Evolutionary conservation across 768 basidiomycete genomes (phyloP).

Genomic region (Hygrophorus pudorinus): DNA sequence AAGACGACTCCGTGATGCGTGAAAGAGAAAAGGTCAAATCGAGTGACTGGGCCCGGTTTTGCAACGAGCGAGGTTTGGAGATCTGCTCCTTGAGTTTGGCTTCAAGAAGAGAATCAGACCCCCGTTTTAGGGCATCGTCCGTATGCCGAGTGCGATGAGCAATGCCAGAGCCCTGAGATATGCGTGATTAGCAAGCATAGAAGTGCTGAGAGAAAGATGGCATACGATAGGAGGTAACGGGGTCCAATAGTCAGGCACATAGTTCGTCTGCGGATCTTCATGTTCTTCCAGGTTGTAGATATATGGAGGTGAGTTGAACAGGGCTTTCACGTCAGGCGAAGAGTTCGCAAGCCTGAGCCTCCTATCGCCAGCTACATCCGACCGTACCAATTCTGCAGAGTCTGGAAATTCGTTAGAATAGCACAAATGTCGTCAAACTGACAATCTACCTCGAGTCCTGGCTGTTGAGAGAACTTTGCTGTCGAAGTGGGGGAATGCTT

Average conservation of each 20-base stretch:
- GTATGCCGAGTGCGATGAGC: constrained; percentile 56
- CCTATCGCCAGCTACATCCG: constrained; percentile 61
- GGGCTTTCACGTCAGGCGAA: constrained; percentile 89
- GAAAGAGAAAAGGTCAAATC: constrained; percentile 79
- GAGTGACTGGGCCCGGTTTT: constrained; percentile 83
- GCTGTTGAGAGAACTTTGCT: constrained; percentile 85
- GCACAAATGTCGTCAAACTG: constrained; percentile 6
- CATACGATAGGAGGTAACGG: constrained; percentile 68
- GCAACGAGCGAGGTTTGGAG: constrained; percentile 70
- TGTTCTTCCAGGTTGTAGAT: constrained; percentile 73
- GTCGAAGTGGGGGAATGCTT: constrained; percentile 94
- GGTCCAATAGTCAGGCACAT: constrained; percentile 68
- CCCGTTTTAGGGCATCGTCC: constrained; percentile 72
- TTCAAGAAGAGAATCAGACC: constrained; percentile 76
- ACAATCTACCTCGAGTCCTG: constrained; percentile 54
- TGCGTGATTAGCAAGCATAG: constrained; percentile 10
- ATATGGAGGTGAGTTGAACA: constrained; percentile 83
- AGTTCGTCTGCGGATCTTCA: constrained; percentile 53
- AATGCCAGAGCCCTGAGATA: constrained; percentile 53
- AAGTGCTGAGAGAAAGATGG: constrained; percentile 8
- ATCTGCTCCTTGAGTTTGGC: constrained; percentile 74
- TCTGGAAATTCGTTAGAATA: constrained; percentile 30
- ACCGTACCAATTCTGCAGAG: constrained; percentile 67
- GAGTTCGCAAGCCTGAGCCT: constrained; percentile 78
- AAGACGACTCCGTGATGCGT: constrained; percentile 62